phyloP scores from a whole-genome alignment of 2,329 filamentous ascomycete genomes.

The Aspergillus eucalypticola region DNA sequence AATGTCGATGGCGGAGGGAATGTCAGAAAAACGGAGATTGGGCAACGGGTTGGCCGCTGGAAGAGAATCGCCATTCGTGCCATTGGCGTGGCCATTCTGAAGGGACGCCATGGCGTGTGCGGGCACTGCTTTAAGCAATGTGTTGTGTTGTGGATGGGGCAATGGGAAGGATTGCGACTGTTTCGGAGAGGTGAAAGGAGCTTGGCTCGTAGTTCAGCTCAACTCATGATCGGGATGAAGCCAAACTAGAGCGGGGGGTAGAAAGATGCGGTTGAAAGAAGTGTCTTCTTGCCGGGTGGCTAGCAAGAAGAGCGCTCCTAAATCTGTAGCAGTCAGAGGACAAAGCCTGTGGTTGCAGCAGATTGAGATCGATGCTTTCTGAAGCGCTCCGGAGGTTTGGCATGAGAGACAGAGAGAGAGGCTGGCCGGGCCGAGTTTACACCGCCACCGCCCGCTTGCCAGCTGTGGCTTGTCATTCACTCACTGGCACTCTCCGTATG shows the following conservation, averaged over 20 bases:
- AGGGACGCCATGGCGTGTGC: constrained; percentile 51
- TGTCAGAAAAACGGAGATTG: constrained; percentile 59
- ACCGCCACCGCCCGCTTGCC: neutral
- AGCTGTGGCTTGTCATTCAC: neutral
- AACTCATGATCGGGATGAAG: constrained; percentile 32
- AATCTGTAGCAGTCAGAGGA: constrained; percentile 11
- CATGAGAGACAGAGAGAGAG: neutral
- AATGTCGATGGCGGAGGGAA: constrained; percentile 65
- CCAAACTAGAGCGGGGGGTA: neutral
- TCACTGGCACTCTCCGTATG: neutral
- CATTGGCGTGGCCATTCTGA: constrained; percentile 55
- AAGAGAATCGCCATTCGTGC: constrained; percentile 49
- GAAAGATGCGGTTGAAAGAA: constrained; percentile 2
- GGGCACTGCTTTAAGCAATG: neutral
- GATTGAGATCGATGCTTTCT: neutral
- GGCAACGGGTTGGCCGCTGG: constrained; percentile 34
- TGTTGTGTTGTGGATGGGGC: neutral
- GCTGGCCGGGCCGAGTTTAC: constrained; percentile 1
- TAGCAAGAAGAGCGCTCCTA: constrained; percentile 12
- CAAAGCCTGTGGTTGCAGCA: constrained; percentile 6
- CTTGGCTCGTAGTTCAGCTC: constrained; percentile 19
- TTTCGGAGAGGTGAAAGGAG: constrained; percentile 16
- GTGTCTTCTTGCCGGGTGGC: constrained; percentile 2
- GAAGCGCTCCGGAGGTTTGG: neutral
- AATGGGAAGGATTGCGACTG: constrained; percentile 19